These are phyloP conservation scores for Aphanocladium album DNA, from an alignment of 2,329 filamentous ascomycete species.

Conservation along the genomic window DNA sequence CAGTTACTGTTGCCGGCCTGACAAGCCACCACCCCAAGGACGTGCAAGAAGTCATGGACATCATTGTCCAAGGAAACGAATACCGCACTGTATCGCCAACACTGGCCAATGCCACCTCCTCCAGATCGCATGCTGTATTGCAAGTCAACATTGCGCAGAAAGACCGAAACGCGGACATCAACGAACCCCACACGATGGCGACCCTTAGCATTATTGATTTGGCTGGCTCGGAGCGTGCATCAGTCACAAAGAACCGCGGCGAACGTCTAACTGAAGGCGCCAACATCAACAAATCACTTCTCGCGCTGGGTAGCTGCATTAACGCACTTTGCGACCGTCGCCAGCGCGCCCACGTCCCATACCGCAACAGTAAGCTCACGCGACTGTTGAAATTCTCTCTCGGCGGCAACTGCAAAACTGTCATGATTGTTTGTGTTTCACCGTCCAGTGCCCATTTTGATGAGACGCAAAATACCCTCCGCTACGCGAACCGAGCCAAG, in stretches of 20 bases:
- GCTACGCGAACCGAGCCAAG: slow-evolving; percentile 96
- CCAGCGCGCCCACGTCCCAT: slow-evolving; percentile 90
- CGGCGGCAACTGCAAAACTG: slow-evolving; percentile 95
- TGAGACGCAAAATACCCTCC: slow-evolving; percentile 94
- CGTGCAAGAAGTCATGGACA: slow-evolving; percentile 97
- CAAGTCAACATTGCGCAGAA: slow-evolving; percentile 96
- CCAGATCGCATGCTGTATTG: slow-evolving; percentile 91
- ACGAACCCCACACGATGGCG: slow-evolving; percentile 96
- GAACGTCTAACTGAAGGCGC: slow-evolving; percentile 88
- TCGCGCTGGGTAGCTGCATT: slow-evolving; percentile 94
- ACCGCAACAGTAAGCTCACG: slow-evolving; percentile 96
- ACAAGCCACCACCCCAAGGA: slow-evolving; percentile 88
- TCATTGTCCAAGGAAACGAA: slow-evolving; percentile 93
- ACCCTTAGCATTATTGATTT: slow-evolving; percentile 97
- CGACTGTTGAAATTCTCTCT: slow-evolving; percentile 94
- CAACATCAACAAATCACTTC: slow-evolving; percentile 98
- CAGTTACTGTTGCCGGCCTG: slow-evolving; percentile 84
- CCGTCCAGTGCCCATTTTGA: slow-evolving; percentile 96
- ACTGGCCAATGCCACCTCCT: slow-evolving; percentile 95
- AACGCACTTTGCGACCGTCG: slow-evolving; percentile 93
- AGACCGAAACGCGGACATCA: slow-evolving; percentile 85
- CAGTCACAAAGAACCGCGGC: slow-evolving; percentile 92
- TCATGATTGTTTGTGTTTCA: slow-evolving; percentile 99
- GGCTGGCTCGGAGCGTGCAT: slow-evolving; percentile 91
- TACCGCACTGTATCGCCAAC: slow-evolving; percentile 94